Evolutionary conservation across 148 eudicot species (phyloP), one percentile per base, ranked within the genome.

Genomic region (Diospyros lotus): DNA sequence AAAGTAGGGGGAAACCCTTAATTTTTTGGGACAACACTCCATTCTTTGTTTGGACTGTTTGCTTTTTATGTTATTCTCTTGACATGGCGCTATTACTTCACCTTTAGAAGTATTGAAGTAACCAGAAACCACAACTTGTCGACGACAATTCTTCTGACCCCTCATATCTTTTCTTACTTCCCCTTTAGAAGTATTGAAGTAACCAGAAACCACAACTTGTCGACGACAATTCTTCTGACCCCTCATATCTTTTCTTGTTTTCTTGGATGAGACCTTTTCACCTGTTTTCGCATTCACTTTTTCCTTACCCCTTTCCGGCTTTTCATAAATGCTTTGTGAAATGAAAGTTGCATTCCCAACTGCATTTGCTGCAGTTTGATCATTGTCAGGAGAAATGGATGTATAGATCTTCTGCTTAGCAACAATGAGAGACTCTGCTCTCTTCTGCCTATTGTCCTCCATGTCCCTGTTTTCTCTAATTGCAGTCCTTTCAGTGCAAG

Each of bases 1-100:
- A 18, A 78, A 78, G 77, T 73, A 73, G 58, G 76, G 77, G 68
- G 81, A 78, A 48, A 74, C 73, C 58, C 53, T 42, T 43, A 54
- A 75, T 62, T 48, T 51, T 51, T 28, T 28, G 28, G 48, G 56
- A 38, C 69, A 43, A 15, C 60, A 45, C 40, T 59, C 60, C 46
- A 6, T 6, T 7, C 40, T 62, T 67, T 54, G 39, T 56, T 75
- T 52, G 42, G 52, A 0, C 8, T 4, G 8, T 4, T 48, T 48
- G 0, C 4, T 48, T 48, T 4, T 8, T 48, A 4, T 4, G 8
- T 48, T 4, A 4, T 48, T 48, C 52, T 48, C 52, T 1, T 48
- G 6, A 48, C 8, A 4, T 48, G 52, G 52, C 52, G 8, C 52
- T 8, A 48, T 48, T 48, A 4, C 8, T 48, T 8, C 8, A 0